Conservation (phyloP, 169 alveolate genomes). For the Hammondia hammondi region DNA sequence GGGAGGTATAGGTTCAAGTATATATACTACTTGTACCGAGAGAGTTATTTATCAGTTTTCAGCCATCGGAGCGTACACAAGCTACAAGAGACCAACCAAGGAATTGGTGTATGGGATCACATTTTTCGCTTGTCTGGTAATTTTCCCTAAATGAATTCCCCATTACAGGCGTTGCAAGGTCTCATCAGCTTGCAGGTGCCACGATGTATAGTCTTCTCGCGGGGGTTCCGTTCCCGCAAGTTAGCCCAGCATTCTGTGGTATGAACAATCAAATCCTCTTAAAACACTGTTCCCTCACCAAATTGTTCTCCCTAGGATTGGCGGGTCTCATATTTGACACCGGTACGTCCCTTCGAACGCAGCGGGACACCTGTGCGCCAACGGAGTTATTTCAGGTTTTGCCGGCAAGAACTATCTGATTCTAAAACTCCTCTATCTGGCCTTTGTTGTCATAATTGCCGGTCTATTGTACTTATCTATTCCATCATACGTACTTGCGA, state of each 20-base stretch:
- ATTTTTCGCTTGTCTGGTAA: conserved; percentile 30
- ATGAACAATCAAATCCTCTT: background rate
- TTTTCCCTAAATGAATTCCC: background rate
- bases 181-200: conserved; percentile 37
- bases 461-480: conserved; percentile 22
- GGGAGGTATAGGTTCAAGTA: background rate
- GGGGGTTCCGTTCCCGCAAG: conserved; percentile 15
- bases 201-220: conserved; percentile 6
- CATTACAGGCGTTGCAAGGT: background rate
- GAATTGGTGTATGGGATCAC: background rate
- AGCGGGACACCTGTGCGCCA: background rate
- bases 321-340: conserved; percentile 56
- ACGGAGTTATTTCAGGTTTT: conserved; percentile 27
- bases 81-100: conserved; percentile 26
- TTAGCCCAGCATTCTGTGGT: conserved; percentile 64
- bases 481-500: conserved; percentile 38
- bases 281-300: background rate
- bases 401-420: conserved; percentile 29
- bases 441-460: background rate
- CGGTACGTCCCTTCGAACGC: background rate
- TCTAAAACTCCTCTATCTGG: conserved; percentile 35
- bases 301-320: conserved; percentile 3
- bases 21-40: background rate
- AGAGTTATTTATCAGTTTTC: background rate
- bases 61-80: conserved; percentile 17